Base-by-base conservation (phyloP, 768 basidiomycete species). In the Sutorius australiensis region DNA sequence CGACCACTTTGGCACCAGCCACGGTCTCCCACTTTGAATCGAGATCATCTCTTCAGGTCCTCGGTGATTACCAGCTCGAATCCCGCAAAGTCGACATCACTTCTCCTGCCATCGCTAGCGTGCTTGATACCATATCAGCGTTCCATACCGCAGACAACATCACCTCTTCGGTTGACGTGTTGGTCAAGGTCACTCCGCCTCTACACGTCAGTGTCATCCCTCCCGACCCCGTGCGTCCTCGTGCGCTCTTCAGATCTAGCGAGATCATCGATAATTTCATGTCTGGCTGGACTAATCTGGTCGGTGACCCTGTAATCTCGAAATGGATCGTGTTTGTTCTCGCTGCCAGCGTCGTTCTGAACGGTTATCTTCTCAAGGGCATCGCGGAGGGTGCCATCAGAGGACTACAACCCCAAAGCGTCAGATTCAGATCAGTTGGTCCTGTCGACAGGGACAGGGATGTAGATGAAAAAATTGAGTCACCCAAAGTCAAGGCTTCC, bases 291-390 rank as follows among this genome's bases (percentile, higher is more conserved):
- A 91, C 92, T 9, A 74, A 76, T 13, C 84, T 98, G 58, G 92
- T 98, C 46, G 93, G 93, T 34, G 95, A 99, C 65, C 95, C 95
- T 1, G 82, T 98, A 46, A 73, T 98, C 56, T 86, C 83, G 62
- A 98, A 98, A 74, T 95, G 92, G 89, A 94, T 98, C 66, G 90
- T 98, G 45, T 78, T 91, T 51, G 77, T 89, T 14, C 81, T 99
- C 21, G 88, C 84, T 3, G 79, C 95, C 54, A 89, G 87, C 54
- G 87, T 98, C 53, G 81, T 86, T 51, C 76, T 99, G 52, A 99
- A 99, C 57, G 95, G 94, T 4, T 98, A 92, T 65, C 77, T 98
- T 14, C 80, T 99, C 53, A 95, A 92, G 70, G 89, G 88, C 5
- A 87, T 90, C 39, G 86, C 84, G 0, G 82, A 82, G 11, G 85